Evolutionary conservation across 2,329 filamentous ascomycete genomes (phyloP).

Genomic region (Westerdykella sp.): DNA sequence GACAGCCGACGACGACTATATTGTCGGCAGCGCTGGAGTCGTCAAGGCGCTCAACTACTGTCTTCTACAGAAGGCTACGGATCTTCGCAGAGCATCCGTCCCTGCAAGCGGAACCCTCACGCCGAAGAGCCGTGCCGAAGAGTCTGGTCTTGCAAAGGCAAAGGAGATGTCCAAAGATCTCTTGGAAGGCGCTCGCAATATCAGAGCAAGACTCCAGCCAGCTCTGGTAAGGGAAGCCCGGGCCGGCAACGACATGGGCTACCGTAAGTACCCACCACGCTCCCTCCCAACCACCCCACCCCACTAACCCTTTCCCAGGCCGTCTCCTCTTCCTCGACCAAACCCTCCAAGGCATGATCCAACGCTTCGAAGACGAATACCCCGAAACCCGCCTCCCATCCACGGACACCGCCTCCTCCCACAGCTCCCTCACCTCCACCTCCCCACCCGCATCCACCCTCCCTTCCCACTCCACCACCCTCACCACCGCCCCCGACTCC

Average conservation of each 20-base stretch:
- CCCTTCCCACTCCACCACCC: constrained; percentile 26
- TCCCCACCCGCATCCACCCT: constrained; percentile 25
- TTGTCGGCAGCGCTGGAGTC: constrained; percentile 90
- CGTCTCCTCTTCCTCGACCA: constrained; percentile 80
- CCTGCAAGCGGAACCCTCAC: constrained; percentile 50
- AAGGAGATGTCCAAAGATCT: constrained; percentile 89
- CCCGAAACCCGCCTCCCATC: constrained; percentile 67
- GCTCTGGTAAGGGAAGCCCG: constrained; percentile 70
- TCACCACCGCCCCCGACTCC: constrained; percentile 8
- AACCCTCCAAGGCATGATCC: constrained; percentile 85
- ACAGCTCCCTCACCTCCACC: constrained; percentile 28
- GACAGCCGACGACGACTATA: constrained; percentile 86
- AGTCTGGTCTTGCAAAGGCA: constrained; percentile 25
- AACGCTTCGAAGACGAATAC: constrained; percentile 92
- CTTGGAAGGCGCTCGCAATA: constrained; percentile 80
- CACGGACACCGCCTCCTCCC: constrained; percentile 21
- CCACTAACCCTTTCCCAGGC: constrained; percentile 41
- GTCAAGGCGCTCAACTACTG: constrained; percentile 91
- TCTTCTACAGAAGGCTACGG: constrained; percentile 69
- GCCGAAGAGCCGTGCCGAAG: constrained; percentile 39
- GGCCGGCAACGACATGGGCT: constrained; percentile 65
- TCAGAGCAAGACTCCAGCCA: constrained; percentile 73
- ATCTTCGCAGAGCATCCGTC: constrained; percentile 37
- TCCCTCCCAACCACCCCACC: constrained; percentile 1
- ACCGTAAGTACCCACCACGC: constrained; percentile 54